These are phyloP conservation scores for Penicillium alfredii DNA, from an alignment of 495 filamentous ascomycete genomes.

Conservation along the genomic window DNA sequence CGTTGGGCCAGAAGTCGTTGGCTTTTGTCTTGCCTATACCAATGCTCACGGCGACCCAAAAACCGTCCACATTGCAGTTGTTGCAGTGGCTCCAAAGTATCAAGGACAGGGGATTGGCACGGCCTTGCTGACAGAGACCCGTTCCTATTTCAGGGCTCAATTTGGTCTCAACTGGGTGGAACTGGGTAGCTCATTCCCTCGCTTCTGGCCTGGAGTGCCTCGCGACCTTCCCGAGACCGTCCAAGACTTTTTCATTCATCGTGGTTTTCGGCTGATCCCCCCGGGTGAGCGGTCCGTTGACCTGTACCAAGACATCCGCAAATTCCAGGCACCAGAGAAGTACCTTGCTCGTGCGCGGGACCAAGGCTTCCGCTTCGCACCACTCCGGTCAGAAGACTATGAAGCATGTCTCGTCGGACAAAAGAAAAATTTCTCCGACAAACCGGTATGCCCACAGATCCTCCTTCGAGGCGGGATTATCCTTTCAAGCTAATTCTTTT, in stretches of 20 bases:
- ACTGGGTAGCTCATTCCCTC: slow-evolving; percentile 42
- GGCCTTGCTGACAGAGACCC: slow-evolving; percentile 30
- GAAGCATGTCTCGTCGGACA: slow-evolving; percentile 43
- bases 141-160: slow-evolving; percentile 23
- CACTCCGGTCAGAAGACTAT: slow-evolving; percentile 32
- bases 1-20: slow-evolving; percentile 24
- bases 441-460: slow-evolving; percentile 23
- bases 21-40: slow-evolving; percentile 40
- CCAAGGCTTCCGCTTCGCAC: slow-evolving; percentile 35
- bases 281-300: slow-evolving; percentile 31
- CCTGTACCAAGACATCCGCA: slow-evolving; percentile 37
- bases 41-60: slow-evolving; percentile 18
- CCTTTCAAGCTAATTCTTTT: slow-evolving; percentile 1
- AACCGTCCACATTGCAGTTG: slow-evolving; percentile 30
- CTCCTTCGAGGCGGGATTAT: neutral
- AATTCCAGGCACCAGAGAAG: slow-evolving; percentile 31
- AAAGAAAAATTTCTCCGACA: slow-evolving; percentile 36
- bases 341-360: slow-evolving; percentile 31
- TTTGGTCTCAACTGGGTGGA: slow-evolving; percentile 22
- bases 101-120: slow-evolving; percentile 42
- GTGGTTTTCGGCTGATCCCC: slow-evolving; percentile 36
- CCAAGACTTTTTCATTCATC: slow-evolving; percentile 41
- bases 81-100: slow-evolving; percentile 37
- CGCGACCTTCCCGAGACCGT: slow-evolving; percentile 29
- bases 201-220: slow-evolving; percentile 46